Evolutionary conservation across 2,329 filamentous ascomycete species (phyloP), one percentile per base, ranked within the genome.

Genomic region (Tolypocladium inflatum): DNA sequence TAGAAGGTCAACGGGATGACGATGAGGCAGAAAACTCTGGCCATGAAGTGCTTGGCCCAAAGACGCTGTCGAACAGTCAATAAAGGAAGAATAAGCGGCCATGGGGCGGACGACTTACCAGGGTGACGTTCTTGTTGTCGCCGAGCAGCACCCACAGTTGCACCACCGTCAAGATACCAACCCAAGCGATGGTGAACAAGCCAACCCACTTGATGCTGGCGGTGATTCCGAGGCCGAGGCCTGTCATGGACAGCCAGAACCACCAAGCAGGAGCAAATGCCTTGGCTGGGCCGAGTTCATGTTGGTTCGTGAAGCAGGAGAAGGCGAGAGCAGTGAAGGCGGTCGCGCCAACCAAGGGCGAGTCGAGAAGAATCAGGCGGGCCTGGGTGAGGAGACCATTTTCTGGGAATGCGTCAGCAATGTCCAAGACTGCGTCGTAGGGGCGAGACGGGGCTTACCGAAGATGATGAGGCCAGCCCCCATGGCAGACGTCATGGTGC

Each of bases 181-280:
- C 91, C 94, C 94, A 99, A 54, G 93, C 94, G 73, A 97, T 97
- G 62, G 94, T 99, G 79, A 99, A 97, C 56, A 99, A 81, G 55
- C 94, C 94, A 69, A 99, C 94, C 94, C 94, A 99, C 79, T 99
- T 99, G 68, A 97, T 92, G 76, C 93, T 97, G 61, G 87, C 84
- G 9, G 94, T 97, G 55, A 93, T 87, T 62, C 94, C 94, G 55
- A 99, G 80, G 42, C 88, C 89, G 50, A 99, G 77, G 66, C 94
- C 94, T 51, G 90, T 95, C 70, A 90, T 85, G 58, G 82, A 81
- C 57, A 99, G 82, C 93, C 94, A 99, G 77, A 97, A 97, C 94
- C 94, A 99, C 94, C 94, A 99, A 67, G 85, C 87, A 10, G 89
- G 83, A 64, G 86, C 80, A 77, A 99, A 99, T 23, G 94, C 93